Evolutionary conservation across 129 eudicot species (phyloP), one percentile per base, ranked within the genome.

Genomic region (Erigeron canadensis): DNA sequence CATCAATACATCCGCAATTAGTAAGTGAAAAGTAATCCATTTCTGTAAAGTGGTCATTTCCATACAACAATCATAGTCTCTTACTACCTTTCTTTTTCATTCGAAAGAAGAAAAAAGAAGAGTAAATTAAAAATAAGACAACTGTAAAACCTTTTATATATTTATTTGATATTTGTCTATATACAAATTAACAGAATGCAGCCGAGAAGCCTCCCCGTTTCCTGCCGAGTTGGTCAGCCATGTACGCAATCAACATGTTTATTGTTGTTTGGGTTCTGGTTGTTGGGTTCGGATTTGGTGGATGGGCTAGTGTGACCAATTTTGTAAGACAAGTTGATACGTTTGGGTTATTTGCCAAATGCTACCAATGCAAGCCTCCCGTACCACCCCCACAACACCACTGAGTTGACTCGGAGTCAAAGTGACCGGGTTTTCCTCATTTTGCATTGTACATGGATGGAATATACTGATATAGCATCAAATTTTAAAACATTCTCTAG

Each of bases 271-370:
- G 96, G 96, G 95, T 90, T 71, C 75, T 90, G 15, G 79, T 87
- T 45, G 83, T 90, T 0, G 96, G 96, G 22, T 89, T 89, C 44
- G 96, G 96, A 55, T 83, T 90, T 42, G 96, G 96, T 54, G 90
- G 93, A 51, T 89, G 96, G 96, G 96, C 96, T 15, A 89, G 96
- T 64, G 59, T 87, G 87, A 67, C 85, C 65, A 90, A 90, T 76
- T 90, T 90, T 61, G 47, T 90, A 13, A 85, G 65, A 64, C 95
- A 90, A 75, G 74, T 90, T 8, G 64, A 90, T 78, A 87, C 96
- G 5, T 90, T 90, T 19, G 96, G 96, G 34, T 41, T 90, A 22
- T 90, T 90, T 66, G 86, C 96, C 18, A 89, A 89, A 76, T 89
- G 96, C 61, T 89, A 89, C 22, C 96, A 89, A 34, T 89, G 96